phyloP scores from a whole-genome alignment of 306 rosid species.

The Casuarina cunninghamiana region DNA sequence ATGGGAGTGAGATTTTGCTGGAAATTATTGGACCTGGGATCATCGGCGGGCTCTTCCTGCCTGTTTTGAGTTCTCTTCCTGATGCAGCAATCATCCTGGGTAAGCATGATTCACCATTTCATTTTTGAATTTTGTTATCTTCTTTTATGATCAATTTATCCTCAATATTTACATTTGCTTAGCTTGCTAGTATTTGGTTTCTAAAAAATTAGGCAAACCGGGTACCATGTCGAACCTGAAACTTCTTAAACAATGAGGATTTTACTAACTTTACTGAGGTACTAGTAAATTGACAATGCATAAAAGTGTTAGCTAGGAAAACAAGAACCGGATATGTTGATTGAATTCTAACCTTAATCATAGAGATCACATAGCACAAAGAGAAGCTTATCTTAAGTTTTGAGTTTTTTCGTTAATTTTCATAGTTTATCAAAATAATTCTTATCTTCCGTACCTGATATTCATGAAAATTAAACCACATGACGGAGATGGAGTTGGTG shows the following conservation, averaged over 20 bases:
- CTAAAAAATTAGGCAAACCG: too few species aligned
- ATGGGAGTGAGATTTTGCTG: slow-evolving; percentile 50
- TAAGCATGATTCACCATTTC: slow-evolving; percentile 17
- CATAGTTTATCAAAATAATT: neutral
- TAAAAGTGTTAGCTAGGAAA: too few species aligned
- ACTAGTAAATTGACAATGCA: too few species aligned
- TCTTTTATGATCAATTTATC: too few species aligned
- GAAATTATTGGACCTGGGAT: slow-evolving; percentile 55
- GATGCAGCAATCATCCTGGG: slow-evolving; percentile 53
- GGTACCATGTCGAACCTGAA: too few species aligned
- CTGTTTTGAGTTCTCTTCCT: slow-evolving; percentile 47
- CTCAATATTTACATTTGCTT: too few species aligned
- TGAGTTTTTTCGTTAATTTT: neutral
- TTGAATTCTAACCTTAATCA: neutral
- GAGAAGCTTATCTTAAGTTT: neutral
- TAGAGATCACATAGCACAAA: neutral
- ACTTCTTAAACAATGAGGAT: too few species aligned
- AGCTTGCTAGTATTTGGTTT: too few species aligned
- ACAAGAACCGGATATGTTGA: neutral
- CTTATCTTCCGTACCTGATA: neutral
- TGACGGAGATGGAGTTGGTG: neutral
- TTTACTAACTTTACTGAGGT: too few species aligned
- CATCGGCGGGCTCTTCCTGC: slow-evolving; percentile 46
- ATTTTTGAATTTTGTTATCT: neutral
- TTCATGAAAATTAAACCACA: neutral